phyloP scores from a whole-genome alignment of 192 early-diverging fungal genomes.

The Coemansia sp. region DNA sequence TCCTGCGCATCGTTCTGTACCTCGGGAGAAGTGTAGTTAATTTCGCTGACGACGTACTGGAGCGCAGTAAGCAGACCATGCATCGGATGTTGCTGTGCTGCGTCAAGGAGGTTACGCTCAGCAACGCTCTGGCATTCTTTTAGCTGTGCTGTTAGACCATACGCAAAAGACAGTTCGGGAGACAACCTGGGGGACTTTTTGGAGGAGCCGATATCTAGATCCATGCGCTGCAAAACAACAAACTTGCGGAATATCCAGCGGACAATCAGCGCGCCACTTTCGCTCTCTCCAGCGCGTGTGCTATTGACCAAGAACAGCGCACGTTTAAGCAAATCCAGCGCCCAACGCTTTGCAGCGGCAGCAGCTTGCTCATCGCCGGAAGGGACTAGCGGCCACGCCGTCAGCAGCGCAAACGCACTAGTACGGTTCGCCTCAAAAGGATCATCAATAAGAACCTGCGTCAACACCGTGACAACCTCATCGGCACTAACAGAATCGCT shows the following conservation, averaged over 20 bases:
- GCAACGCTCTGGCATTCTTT: slow-evolving; percentile 30
- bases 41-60: slow-evolving; percentile 63
- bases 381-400: slow-evolving; percentile 64
- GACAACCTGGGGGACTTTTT: neutral
- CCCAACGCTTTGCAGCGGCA: slow-evolving; percentile 42
- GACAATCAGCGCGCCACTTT: slow-evolving; percentile 78
- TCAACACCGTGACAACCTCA: slow-evolving; percentile 53
- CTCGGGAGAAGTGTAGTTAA: slow-evolving; percentile 54
- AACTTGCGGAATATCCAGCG: slow-evolving; percentile 79
- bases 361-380: slow-evolving; percentile 57
- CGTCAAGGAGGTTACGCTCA: slow-evolving; percentile 51
- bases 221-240: slow-evolving; percentile 54
- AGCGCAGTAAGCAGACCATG: slow-evolving; percentile 60
- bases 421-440: slow-evolving; percentile 76
- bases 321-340: slow-evolving; percentile 58
- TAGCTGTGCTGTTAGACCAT: slow-evolving; percentile 28
- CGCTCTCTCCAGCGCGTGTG: slow-evolving; percentile 76
- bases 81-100: slow-evolving; percentile 56
- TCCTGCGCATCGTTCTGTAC: slow-evolving; percentile 48
- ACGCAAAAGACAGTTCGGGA: slow-evolving; percentile 22
- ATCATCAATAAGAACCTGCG: slow-evolving; percentile 62
- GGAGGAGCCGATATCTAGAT: slow-evolving; percentile 6
- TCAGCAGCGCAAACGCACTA: slow-evolving; percentile 71
- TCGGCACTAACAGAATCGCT: slow-evolving; percentile 19
- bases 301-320: slow-evolving; percentile 64